A percentile compares a stretch with the other conserved stretches of the same genome.
These are phyloP conservation scores for Elaeis guineensis DNA, from an alignment of 176 grass and related monocot species.

Conservation along the genomic window DNA sequence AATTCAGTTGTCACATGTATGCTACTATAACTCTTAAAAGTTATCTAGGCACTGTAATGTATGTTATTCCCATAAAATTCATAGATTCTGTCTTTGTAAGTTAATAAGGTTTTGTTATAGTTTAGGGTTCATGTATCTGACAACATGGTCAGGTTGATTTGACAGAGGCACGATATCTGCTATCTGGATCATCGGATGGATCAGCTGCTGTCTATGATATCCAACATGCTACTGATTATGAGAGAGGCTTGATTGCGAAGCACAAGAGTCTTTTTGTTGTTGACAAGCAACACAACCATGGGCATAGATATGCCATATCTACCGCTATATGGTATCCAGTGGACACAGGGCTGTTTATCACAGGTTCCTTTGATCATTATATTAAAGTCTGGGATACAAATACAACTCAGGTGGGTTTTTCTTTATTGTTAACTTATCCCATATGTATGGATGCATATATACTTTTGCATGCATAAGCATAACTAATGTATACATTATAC, in stretches of 20 bases:
- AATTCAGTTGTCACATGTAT: too few species aligned
- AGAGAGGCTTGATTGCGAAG: slow-evolving; percentile 58
- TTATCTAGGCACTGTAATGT: too few species aligned
- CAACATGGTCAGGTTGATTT: slow-evolving; percentile 69
- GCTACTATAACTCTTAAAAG: too few species aligned
- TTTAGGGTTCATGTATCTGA: slow-evolving; percentile 29
- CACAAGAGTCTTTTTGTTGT: slow-evolving; percentile 60
- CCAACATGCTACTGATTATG: slow-evolving; percentile 35
- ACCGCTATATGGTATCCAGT: slow-evolving; percentile 77
- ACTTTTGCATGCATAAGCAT: too few species aligned
- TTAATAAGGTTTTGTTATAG: too few species aligned
- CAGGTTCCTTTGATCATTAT: slow-evolving; percentile 71
- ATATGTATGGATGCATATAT: too few species aligned
- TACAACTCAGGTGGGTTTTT: slow-evolving; percentile 51
- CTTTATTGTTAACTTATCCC: not conserved
- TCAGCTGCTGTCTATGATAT: slow-evolving; percentile 63
- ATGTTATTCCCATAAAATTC: too few species aligned
- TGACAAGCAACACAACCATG: slow-evolving; percentile 55
- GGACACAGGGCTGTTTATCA: slow-evolving; percentile 79
- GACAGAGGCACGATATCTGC: slow-evolving; percentile 79
- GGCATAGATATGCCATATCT: slow-evolving; percentile 71
- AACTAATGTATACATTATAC: too few species aligned
- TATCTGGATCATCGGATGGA: slow-evolving; percentile 77
- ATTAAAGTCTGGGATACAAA: slow-evolving; percentile 99
- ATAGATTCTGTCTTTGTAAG: too few species aligned